Evolutionary conservation across 345 rosid genomes (phyloP).

Genomic region (Euclidium syriacum): DNA sequence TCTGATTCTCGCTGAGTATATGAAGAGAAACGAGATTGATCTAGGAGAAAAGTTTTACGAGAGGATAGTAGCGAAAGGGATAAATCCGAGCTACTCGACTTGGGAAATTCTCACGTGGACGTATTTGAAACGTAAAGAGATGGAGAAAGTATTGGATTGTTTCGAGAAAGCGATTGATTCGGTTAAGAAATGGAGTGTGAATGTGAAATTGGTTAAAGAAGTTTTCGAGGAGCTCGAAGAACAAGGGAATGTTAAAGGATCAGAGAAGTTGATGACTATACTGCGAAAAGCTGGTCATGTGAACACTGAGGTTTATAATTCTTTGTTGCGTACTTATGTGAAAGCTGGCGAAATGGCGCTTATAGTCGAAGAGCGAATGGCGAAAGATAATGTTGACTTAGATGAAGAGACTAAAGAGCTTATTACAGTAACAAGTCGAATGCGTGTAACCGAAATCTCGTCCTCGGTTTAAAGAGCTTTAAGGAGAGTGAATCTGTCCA

Average conservation of each 20-base stretch:
- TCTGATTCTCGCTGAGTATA: constrained; percentile 64
- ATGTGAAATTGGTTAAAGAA: constrained; percentile 43
- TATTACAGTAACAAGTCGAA: constrained; percentile 48
- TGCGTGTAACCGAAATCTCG: constrained; percentile 61
- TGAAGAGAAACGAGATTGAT: constrained; percentile 46
- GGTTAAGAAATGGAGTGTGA: constrained; percentile 67
- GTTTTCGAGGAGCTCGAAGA: constrained; percentile 53
- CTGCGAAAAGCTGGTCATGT: constrained; percentile 60
- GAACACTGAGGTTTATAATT: constrained; percentile 62
- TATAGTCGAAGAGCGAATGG: constrained; percentile 66
- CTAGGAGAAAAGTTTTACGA: constrained; percentile 50
- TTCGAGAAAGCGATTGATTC: constrained; percentile 60
- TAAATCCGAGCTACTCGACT: constrained; percentile 63
- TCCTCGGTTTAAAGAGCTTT: background rate
- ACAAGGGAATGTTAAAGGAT: constrained; percentile 49
- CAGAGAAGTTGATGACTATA: constrained; percentile 57
- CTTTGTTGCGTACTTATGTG: constrained; percentile 60
- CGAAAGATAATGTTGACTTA: constrained; percentile 50
- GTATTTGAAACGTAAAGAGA: constrained; percentile 43
- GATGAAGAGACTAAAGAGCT: constrained; percentile 67
- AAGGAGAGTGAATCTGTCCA: background rate
- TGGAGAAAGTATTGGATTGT: constrained; percentile 52
- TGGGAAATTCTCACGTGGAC: constrained; percentile 86
- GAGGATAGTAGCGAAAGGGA: constrained; percentile 44
- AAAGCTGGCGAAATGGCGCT: constrained; percentile 81